Conservation (phyloP, 78 protist species). For the Dictyostelium capitatum region DNA sequence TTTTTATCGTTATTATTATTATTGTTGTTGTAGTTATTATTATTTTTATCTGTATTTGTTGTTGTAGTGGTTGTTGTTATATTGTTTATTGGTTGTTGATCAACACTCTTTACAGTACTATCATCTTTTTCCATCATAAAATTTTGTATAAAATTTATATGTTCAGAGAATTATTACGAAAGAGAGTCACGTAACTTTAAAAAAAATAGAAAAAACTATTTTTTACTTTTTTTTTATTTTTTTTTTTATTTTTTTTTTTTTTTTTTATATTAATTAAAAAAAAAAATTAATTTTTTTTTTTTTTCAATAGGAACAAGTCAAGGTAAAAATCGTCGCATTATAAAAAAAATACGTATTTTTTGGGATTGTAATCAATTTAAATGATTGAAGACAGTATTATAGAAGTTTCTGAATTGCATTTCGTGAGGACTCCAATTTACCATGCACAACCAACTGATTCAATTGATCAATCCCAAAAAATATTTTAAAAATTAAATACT, state of each 20-base stretch:
- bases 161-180: no score
- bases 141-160: no score
- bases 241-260: not conserved
- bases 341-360: not conserved
- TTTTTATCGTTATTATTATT: not conserved
- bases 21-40: not conserved
- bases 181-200: not conserved
- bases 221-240: no score
- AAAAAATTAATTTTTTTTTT: not conserved
- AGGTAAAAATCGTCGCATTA: not conserved
- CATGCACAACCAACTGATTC: constrained; percentile 52
- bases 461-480: not conserved
- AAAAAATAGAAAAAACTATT: no score
- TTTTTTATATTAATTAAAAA: not conserved
- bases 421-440: not conserved
- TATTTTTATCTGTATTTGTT: not conserved
- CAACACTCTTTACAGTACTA: not conserved
- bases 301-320: not conserved
- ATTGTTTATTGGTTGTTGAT: no score
- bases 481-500: no score
- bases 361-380: not conserved
- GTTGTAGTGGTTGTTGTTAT: no score
- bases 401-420: constrained; percentile 12
- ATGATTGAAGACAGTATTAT: constrained; percentile 2
- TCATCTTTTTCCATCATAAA: not conserved